A percentile compares a stretch with the other conserved stretches of the same genome.
Evolutionary conservation across 1,139 yeast genomes (phyloP).

Genomic region (Suhomyces chickasaworum): DNA sequence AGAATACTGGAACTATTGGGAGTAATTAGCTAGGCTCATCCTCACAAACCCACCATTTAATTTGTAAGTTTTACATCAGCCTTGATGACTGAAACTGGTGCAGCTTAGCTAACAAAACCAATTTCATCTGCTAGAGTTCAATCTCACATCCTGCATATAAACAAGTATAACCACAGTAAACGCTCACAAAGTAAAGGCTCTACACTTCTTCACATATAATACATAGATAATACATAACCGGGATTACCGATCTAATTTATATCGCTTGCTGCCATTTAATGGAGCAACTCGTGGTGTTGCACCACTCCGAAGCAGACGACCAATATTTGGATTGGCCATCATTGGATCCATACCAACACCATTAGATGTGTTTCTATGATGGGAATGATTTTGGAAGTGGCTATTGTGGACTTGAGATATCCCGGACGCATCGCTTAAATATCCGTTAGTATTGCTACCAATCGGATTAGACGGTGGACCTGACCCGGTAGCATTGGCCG

Average conservation of each 20-base stretch:
- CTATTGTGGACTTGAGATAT: slow-evolving; percentile 2
- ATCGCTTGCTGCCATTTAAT: slow-evolving; percentile 14
- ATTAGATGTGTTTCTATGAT: slow-evolving; percentile 1
- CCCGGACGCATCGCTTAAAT: neutral
- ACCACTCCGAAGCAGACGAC: slow-evolving; percentile 7
- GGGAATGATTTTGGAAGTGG: slow-evolving; percentile 8
- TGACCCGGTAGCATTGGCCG: neutral
- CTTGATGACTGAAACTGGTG: too few species aligned
- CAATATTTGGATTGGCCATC: slow-evolving; percentile 7
- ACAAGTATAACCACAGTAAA: too few species aligned
- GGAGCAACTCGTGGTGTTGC: slow-evolving; percentile 8
- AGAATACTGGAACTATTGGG: too few species aligned
- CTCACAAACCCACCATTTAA: too few species aligned
- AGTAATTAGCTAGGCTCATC: too few species aligned
- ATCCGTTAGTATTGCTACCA: neutral
- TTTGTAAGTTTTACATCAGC: too few species aligned
- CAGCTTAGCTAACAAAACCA: too few species aligned
- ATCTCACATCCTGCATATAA: too few species aligned
- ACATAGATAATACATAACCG: slow-evolving; percentile 14
- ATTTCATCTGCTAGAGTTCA: too few species aligned
- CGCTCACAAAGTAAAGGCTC: too few species aligned
- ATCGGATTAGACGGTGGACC: neutral
- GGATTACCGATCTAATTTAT: slow-evolving; percentile 16
- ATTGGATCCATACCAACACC: slow-evolving; percentile 11
- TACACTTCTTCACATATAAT: slow-evolving; percentile 2